A percentile compares a stretch with the other conserved stretches of the same genome.
Evolutionary conservation across 148 eudicot genomes (phyloP).

Genomic region (Drosera capensis): DNA sequence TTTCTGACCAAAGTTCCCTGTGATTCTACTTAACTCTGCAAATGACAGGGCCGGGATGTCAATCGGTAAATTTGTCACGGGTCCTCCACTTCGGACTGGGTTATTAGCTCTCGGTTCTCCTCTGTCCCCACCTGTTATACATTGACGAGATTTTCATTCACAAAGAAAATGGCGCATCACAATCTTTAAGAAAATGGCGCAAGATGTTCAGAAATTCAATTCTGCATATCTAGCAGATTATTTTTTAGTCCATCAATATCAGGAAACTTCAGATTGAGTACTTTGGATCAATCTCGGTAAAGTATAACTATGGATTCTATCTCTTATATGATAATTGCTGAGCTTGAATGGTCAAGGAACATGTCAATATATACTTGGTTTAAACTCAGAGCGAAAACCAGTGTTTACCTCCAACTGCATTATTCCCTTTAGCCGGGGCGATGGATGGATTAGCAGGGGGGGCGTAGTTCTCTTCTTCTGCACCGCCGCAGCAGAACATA

Average conservation of each 20-base stretch:
- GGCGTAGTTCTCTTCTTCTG: slow-evolving; percentile 47
- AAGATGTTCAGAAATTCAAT: neutral
- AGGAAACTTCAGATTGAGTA: too few species aligned
- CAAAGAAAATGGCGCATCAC: neutral
- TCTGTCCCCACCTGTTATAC: slow-evolving; percentile 41
- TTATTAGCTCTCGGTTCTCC: slow-evolving; percentile 48
- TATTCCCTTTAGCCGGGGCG: slow-evolving; percentile 52
- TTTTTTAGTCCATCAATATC: too few species aligned
- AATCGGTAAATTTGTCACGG: slow-evolving; percentile 41
- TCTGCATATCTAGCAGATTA: too few species aligned
- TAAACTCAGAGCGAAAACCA: neutral
- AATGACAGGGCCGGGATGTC: slow-evolving; percentile 49
- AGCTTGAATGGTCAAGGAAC: neutral
- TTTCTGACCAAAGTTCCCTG: slow-evolving; percentile 45
- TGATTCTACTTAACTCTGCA: slow-evolving; percentile 37
- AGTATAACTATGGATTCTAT: too few species aligned
- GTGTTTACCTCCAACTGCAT: slow-evolving; percentile 27
- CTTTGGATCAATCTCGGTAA: too few species aligned
- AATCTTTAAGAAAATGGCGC: neutral
- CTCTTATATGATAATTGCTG: neutral
- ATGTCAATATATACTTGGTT: neutral
- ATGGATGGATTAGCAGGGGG: slow-evolving; percentile 49
- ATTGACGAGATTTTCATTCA: neutral
- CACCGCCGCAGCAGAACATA: slow-evolving; percentile 78
- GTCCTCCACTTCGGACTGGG: slow-evolving; percentile 32